Conservation (phyloP, 2,329 filamentous ascomycete genomes). For the Cladobotryum mycophilum region DNA sequence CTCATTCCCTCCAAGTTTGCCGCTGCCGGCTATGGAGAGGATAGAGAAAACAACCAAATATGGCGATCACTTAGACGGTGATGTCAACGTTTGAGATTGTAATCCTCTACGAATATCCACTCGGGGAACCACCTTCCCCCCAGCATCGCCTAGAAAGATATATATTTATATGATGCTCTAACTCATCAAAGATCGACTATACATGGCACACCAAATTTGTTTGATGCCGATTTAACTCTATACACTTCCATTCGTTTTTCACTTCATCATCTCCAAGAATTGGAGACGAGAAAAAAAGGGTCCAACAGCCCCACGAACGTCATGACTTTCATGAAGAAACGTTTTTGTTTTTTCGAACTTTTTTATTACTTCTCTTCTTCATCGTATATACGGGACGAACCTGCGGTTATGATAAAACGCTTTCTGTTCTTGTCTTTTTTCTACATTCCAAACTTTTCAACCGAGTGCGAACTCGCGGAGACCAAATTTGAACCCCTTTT, state of each 20-base stretch:
- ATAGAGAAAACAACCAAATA: slow-evolving; percentile 28
- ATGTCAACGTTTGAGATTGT: not conserved
- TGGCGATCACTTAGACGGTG: slow-evolving; percentile 24
- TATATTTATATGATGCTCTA: no score
- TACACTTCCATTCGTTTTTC: not conserved
- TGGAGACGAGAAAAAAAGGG: not conserved
- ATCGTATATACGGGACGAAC: not conserved
- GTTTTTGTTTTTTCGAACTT: not conserved
- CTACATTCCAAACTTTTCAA: no score
- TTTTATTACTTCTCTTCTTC: not conserved
- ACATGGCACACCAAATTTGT: not conserved
- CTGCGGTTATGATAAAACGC: no score
- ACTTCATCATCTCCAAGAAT: not conserved
- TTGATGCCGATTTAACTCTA: not conserved
- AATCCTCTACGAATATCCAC: no score
- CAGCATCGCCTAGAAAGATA: no score
- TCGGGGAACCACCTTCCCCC: no score
- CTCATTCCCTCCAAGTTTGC: slow-evolving; percentile 38
- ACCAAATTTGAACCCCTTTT: no score
- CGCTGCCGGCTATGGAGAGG: slow-evolving; percentile 26
- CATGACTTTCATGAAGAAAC: not conserved
- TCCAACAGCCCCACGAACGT: not conserved
- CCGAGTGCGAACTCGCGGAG: no score
- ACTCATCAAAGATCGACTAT: no score
- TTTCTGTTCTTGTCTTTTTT: no score